A percentile compares a stretch with the other conserved stretches of the same genome.
These are phyloP conservation scores for Phanerochaete carnosa DNA, from an alignment of 768 basidiomycete genomes.

Conservation along the genomic window DNA sequence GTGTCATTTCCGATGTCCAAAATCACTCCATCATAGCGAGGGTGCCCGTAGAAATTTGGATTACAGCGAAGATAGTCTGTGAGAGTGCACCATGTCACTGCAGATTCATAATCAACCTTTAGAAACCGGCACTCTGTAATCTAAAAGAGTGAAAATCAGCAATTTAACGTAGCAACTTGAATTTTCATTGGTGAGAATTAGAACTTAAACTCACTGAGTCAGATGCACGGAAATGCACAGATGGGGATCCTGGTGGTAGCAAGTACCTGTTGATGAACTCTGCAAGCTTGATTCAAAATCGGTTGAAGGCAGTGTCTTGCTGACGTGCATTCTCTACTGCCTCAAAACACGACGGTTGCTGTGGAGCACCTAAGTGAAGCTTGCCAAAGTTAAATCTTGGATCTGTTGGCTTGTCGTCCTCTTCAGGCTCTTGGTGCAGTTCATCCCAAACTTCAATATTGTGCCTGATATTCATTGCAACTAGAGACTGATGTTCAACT, in stretches of 20 bases:
- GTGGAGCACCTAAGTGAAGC: too few relatives aligned
- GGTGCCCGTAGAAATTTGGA: constrained; percentile 13
- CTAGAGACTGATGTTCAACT: not conserved
- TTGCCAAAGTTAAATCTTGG: too few relatives aligned
- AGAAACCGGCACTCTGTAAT: constrained; percentile 15
- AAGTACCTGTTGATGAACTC: too few relatives aligned
- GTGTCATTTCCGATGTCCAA: constrained; percentile 12
- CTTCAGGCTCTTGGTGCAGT: not conserved
- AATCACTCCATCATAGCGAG: constrained; percentile 24
- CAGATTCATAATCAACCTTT: constrained; percentile 20
- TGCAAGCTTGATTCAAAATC: too few relatives aligned
- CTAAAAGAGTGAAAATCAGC: not conserved
- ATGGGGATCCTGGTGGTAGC: too few relatives aligned
- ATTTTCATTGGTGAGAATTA: not conserved
- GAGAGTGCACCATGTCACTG: constrained; percentile 14
- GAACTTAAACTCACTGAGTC: too few relatives aligned
- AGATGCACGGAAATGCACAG: too few relatives aligned
- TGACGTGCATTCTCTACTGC: too few relatives aligned
- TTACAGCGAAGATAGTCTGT: constrained; percentile 18
- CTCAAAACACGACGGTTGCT: too few relatives aligned
- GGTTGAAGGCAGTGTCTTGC: too few relatives aligned
- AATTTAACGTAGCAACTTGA: too few relatives aligned
- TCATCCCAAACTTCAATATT: not conserved
- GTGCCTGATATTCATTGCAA: not conserved
- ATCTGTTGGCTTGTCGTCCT: not conserved